phyloP scores from a whole-genome alignment of 768 basidiomycete species.

The Amanita polypyramis region DNA sequence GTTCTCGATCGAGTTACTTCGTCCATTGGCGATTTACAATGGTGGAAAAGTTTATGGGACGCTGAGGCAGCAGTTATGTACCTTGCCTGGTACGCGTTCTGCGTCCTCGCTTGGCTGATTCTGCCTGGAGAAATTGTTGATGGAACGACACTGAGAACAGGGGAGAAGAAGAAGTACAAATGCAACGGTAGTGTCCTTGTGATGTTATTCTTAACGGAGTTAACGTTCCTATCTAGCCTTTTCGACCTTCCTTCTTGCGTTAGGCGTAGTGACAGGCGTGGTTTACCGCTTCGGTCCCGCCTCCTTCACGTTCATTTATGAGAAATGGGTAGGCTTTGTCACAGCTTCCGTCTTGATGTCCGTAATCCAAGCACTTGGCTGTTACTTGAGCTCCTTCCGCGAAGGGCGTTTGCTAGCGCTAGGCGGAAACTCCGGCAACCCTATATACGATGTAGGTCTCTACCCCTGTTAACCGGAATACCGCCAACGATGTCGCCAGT shows the following conservation, averaged over 20 bases:
- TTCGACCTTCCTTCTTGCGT: slow-evolving; percentile 71
- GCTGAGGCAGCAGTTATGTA: slow-evolving; percentile 67
- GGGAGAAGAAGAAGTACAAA: slow-evolving; percentile 75
- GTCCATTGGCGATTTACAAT: slow-evolving; percentile 37
- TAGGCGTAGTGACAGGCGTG: slow-evolving; percentile 61
- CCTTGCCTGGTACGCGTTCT: slow-evolving; percentile 86
- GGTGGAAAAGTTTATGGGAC: slow-evolving; percentile 80
- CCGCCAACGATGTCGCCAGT: slow-evolving; percentile 33
- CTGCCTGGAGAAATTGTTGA: slow-evolving; percentile 68
- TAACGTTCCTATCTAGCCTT: slow-evolving; percentile 48
- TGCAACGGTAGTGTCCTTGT: slow-evolving; percentile 67
- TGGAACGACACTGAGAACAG: slow-evolving; percentile 64
- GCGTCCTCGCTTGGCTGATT: slow-evolving; percentile 68
- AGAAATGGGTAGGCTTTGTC: slow-evolving; percentile 84
- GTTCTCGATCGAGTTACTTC: slow-evolving; percentile 33
- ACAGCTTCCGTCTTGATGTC: slow-evolving; percentile 80
- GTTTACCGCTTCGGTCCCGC: slow-evolving; percentile 68
- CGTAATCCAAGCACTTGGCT: slow-evolving; percentile 56
- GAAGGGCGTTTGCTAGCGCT: slow-evolving; percentile 67
- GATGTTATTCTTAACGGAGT: slow-evolving; percentile 1
- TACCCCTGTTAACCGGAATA: slow-evolving; percentile 1
- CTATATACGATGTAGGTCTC: slow-evolving; percentile 76
- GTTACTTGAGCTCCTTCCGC: slow-evolving; percentile 65
- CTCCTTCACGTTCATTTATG: slow-evolving; percentile 82
- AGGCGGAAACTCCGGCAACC: slow-evolving; percentile 85